Evolutionary conservation across 2,329 filamentous ascomycete species (phyloP), one percentile per base, ranked within the genome.

Genomic region (Macroventuria anomochaeta): DNA sequence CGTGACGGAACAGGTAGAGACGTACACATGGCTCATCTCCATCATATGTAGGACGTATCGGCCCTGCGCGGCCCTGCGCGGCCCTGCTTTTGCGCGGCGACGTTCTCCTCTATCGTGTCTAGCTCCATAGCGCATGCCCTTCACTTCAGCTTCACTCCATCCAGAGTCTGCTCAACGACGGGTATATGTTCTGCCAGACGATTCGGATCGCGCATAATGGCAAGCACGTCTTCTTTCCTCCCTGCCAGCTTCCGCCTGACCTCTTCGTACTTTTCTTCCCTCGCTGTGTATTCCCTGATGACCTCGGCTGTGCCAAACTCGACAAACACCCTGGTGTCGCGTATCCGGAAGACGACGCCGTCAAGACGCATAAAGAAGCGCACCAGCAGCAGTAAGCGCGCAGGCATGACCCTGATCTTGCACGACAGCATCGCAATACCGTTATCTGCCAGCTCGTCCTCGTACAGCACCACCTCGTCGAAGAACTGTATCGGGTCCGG

Each of bases 401-500:
- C 85, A 49, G 93, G 91, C 88, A 97, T 97, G 51, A 97, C 93
- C 55, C 95, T 84, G 43, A 97, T 80, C 80, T 99, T 99, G 76
- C 89, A 91, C 58, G 88, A 96, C 53, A 96, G 81, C 71, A 97
- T 83, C 25, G 91, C 91, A 64, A 97, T 95, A 57, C 95, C 95
- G 71, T 99, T 99, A 75, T 99, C 95, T 56, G 96, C 95, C 39
- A 99, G 84, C 80, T 99, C 95, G 77, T 96, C 96, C 79, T 99
- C 95, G 74, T 96, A 99, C 40, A 99, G 83, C 65, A 97, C 87
- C 32, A 99, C 91, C 67, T 97, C 92, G 77, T 97, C 93, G 72
- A 96, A 96, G 81, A 97, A 97, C 5, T 96, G 79, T 61, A 99
- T 99, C 0, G 95, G 95, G 72, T 99, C 95, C 12, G 91, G 89